Conservation (phyloP, 2,329 filamentous ascomycete species). For the Venturiaceae sp. region DNA sequence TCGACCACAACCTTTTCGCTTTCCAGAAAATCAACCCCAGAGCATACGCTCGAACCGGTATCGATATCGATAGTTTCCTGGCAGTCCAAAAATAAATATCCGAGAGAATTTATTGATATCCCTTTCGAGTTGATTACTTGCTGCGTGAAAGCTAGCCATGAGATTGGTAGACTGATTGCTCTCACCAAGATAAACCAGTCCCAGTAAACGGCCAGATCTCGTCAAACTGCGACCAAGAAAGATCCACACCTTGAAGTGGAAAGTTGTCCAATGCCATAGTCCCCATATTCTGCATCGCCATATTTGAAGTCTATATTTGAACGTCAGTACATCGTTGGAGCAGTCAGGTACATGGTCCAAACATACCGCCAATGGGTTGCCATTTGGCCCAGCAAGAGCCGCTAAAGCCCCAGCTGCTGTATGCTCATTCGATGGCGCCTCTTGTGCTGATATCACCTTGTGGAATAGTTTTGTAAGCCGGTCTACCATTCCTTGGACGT, state of each 20-base stretch:
- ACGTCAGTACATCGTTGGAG: background rate
- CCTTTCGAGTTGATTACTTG: too few species aligned
- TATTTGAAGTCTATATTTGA: background rate
- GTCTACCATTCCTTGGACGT: background rate
- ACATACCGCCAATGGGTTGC: background rate
- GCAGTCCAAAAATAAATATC: too few species aligned
- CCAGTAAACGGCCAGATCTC: slow-evolving; percentile 1
- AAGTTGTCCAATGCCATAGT: background rate
- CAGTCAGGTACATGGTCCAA: background rate
- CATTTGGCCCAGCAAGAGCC: background rate
- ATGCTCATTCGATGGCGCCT: background rate
- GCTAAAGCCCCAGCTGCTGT: slow-evolving; percentile 2
- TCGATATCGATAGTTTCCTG: too few species aligned
- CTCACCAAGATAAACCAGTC: slow-evolving; percentile 2
- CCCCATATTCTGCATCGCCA: background rate
- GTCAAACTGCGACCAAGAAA: background rate
- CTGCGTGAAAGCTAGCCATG: too few species aligned
- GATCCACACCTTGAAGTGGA: background rate
- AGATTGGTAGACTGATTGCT: background rate
- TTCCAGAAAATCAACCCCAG: too few species aligned
- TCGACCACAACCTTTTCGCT: too few species aligned
- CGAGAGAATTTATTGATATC: too few species aligned
- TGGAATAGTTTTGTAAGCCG: background rate
- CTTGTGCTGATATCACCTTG: background rate
- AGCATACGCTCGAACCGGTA: too few species aligned